Conservation (phyloP, 2,329 filamentous ascomycete species). For the Setomelanomma holmii region DNA sequence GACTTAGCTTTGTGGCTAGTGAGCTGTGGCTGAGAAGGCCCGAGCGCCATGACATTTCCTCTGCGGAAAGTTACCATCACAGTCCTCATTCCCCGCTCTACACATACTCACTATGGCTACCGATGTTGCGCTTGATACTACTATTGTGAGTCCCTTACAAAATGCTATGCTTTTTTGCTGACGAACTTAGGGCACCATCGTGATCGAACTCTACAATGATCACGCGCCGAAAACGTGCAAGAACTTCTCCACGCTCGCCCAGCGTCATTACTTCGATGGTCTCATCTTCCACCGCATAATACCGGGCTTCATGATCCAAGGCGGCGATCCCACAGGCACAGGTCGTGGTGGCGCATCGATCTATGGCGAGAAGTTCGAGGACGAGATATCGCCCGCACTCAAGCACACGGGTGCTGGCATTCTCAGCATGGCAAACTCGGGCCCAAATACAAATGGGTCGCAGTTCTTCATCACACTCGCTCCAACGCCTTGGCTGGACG, state of each 20-base stretch:
- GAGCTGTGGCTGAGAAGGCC: constrained; percentile 6
- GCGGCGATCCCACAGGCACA: constrained; percentile 91
- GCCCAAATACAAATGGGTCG: constrained; percentile 89
- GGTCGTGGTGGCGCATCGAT: constrained; percentile 88
- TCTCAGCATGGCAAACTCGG: constrained; percentile 96
- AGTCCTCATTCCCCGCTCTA: constrained; percentile 19
- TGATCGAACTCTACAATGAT: constrained; percentile 84
- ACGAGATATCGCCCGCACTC: constrained; percentile 80
- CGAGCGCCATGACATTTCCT: constrained; percentile 9
- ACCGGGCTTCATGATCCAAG: constrained; percentile 94
- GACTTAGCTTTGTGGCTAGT: constrained; percentile 20
- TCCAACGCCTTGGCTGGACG: constrained; percentile 94
- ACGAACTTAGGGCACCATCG: constrained; percentile 73
- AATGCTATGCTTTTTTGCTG: not conserved
- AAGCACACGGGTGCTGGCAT: constrained; percentile 94
- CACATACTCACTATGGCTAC: constrained; percentile 53
- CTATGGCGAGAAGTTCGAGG: constrained; percentile 91
- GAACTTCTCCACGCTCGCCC: constrained; percentile 83
- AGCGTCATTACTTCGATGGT: constrained; percentile 85
- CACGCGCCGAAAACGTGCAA: constrained; percentile 90
- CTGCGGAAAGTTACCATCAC: constrained; percentile 20
- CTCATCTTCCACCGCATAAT: constrained; percentile 94
- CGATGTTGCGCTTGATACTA: constrained; percentile 81
- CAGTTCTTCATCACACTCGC: constrained; percentile 97
- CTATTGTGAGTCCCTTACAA: constrained; percentile 66